Conservation (phyloP, 2,329 filamentous ascomycete genomes). For the Monilinia fructicola region DNA sequence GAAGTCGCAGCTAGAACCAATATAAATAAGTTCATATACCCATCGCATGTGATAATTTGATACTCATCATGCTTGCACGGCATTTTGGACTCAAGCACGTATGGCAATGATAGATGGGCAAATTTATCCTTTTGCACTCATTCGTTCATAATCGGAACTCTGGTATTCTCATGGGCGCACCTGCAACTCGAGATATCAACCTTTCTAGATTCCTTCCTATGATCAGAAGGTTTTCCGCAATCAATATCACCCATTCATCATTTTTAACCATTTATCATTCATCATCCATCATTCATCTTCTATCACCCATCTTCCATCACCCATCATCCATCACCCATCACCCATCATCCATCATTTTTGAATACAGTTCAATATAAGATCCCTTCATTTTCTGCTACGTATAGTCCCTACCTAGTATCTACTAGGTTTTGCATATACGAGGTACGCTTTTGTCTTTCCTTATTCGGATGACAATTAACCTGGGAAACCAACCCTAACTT, state of each 20-base stretch:
- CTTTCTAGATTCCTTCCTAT: too few relatives aligned
- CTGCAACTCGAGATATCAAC: background rate
- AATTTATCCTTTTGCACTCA: background rate
- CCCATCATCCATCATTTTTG: too few relatives aligned
- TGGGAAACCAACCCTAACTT: background rate
- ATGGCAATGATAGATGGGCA: background rate
- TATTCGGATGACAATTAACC: conserved; percentile 6
- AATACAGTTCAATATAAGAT: background rate
- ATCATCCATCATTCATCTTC: too few relatives aligned
- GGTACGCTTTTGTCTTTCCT: conserved; percentile 13
- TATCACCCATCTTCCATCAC: too few relatives aligned
- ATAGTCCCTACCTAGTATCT: background rate
- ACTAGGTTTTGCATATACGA: conserved; percentile 10
- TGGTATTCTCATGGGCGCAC: background rate
- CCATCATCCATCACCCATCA: too few relatives aligned
- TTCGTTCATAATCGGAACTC: background rate
- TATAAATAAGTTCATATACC: conserved; percentile 1
- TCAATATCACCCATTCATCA: too few relatives aligned
- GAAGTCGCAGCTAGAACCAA: conserved; percentile 6
- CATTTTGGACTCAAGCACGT: background rate
- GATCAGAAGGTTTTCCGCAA: too few relatives aligned
- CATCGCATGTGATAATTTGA: background rate
- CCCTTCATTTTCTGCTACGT: background rate
- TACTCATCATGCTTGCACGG: background rate
- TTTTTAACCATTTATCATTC: too few relatives aligned